Evolutionary conservation across 2,329 filamentous ascomycete species (phyloP).

Genomic region (Aurifilum marmelostoma): DNA sequence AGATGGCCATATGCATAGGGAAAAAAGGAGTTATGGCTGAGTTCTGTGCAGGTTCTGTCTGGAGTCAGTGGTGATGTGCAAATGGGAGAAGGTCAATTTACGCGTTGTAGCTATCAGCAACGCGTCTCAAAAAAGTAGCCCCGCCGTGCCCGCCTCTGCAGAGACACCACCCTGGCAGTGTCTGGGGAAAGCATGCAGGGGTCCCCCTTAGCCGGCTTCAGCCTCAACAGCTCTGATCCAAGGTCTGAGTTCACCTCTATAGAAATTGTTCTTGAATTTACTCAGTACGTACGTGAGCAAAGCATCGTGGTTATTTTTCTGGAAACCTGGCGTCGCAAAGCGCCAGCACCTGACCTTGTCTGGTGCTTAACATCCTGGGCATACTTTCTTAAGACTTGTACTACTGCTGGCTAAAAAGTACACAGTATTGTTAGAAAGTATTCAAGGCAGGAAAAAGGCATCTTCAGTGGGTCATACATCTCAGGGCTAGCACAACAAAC

Average conservation of each 20-base stretch:
- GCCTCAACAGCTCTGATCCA: neutral
- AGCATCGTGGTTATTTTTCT: neutral
- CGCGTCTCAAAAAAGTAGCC: constrained; percentile 17
- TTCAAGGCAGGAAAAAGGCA: neutral
- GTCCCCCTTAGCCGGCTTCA: constrained; percentile 1
- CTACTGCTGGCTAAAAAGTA: neutral
- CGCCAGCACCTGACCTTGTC: neutral
- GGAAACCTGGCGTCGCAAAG: neutral
- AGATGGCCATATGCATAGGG: neutral
- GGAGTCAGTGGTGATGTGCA: neutral
- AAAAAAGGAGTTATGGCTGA: neutral
- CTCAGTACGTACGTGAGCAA: neutral
- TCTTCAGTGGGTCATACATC: neutral
- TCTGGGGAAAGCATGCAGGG: constrained; percentile 1
- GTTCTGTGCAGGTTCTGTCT: neutral
- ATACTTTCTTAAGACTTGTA: neutral
- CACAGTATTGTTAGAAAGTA: too few relatives aligned
- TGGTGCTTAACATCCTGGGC: neutral
- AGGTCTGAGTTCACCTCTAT: neutral
- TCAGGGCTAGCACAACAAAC: neutral
- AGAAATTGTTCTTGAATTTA: neutral
- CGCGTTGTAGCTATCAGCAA: constrained; percentile 19
- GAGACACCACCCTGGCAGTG: neutral
- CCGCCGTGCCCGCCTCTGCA: neutral
- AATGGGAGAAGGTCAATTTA: constrained; percentile 34